A percentile compares a stretch with the other conserved stretches of the same genome.
These are phyloP conservation scores for Lasiosphaeria hispida DNA, from an alignment of 495 filamentous ascomycete species.

Conservation along the genomic window DNA sequence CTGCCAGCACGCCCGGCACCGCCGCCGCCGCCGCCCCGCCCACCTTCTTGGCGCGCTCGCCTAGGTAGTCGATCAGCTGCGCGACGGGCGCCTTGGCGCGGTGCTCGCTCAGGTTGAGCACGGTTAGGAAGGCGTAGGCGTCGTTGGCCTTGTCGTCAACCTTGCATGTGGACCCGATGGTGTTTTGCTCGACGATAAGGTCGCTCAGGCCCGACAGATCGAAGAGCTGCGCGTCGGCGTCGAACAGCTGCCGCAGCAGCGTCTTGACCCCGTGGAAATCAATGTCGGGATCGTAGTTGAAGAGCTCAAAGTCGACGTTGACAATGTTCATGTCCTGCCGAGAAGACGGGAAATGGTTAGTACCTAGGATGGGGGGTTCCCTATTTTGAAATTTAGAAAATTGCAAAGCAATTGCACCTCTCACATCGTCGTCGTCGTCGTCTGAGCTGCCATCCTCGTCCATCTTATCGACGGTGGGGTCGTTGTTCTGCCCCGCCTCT, in stretches of 20 bases:
- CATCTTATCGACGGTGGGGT: slow-evolving; percentile 42
- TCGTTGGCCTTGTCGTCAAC: slow-evolving; percentile 91
- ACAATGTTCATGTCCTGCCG: slow-evolving; percentile 80
- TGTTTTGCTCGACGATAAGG: slow-evolving; percentile 82
- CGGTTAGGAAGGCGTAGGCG: slow-evolving; percentile 90
- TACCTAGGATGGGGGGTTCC: too few species aligned
- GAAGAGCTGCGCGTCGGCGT: slow-evolving; percentile 78
- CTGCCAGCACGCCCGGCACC: slow-evolving; percentile 23
- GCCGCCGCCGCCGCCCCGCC: slow-evolving; percentile 24
- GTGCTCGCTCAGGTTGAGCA: slow-evolving; percentile 81
- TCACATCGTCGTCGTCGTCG: slow-evolving; percentile 22
- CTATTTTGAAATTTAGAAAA: background rate
- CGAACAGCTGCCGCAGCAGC: slow-evolving; percentile 89
- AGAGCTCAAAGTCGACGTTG: slow-evolving; percentile 97
- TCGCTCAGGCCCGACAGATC: slow-evolving; percentile 84
- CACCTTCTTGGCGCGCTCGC: slow-evolving; percentile 51
- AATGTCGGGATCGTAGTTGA: slow-evolving; percentile 83
- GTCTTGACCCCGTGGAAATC: slow-evolving; percentile 96
- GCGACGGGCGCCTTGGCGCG: slow-evolving; percentile 68
- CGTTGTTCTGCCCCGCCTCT: slow-evolving; percentile 43
- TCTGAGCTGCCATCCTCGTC: slow-evolving; percentile 49
- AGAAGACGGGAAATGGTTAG: background rate
- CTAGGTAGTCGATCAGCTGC: slow-evolving; percentile 69
- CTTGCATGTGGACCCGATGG: slow-evolving; percentile 92
- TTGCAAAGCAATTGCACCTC: slow-evolving; percentile 31